These are phyloP conservation scores for Rhynchosporium agropyri DNA, from an alignment of 2,329 filamentous ascomycete species.

Conservation along the genomic window DNA sequence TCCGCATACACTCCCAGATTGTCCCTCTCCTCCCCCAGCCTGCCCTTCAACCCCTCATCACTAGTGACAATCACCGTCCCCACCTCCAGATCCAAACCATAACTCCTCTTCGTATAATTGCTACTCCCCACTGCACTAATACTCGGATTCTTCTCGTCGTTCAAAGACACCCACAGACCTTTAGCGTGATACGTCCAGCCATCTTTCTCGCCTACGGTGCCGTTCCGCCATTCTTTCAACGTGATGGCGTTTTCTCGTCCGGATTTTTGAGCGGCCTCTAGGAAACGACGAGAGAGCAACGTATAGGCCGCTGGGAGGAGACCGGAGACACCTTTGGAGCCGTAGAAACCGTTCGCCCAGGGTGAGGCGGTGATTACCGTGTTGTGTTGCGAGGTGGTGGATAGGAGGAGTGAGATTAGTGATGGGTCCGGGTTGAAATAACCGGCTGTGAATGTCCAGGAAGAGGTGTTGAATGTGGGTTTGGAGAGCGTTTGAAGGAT, in stretches of 20 bases:
- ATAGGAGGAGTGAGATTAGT: slow-evolving; percentile 77
- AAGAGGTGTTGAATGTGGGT: slow-evolving; percentile 66
- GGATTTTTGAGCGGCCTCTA: slow-evolving; percentile 47
- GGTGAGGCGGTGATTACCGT: slow-evolving; percentile 92
- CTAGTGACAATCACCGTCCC: slow-evolving; percentile 84
- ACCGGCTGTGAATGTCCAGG: slow-evolving; percentile 95
- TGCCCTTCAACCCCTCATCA: slow-evolving; percentile 69
- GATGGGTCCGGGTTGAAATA: slow-evolving; percentile 97
- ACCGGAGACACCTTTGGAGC: slow-evolving; percentile 82
- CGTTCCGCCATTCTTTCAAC: slow-evolving; percentile 85
- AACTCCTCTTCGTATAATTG: slow-evolving; percentile 94
- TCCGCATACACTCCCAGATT: slow-evolving; percentile 78
- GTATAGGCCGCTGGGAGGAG: slow-evolving; percentile 93
- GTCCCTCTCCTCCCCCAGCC: slow-evolving; percentile 76
- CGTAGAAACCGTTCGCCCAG: slow-evolving; percentile 93
- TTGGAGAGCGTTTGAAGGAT: slow-evolving; percentile 70
- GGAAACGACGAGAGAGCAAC: slow-evolving; percentile 79
- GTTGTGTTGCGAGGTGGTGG: slow-evolving; percentile 68
- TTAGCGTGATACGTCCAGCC: slow-evolving; percentile 99
- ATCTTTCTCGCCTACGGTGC: slow-evolving; percentile 75
- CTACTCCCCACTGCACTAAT: slow-evolving; percentile 87
- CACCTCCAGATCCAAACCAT: slow-evolving; percentile 87
- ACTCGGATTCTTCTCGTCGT: slow-evolving; percentile 65
- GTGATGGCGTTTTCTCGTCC: slow-evolving; percentile 61
- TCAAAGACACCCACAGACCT: slow-evolving; percentile 85